A percentile compares a stretch with the other conserved stretches of the same genome.
These are phyloP conservation scores for Fraxinus floribunda DNA, from an alignment of 305 asterid genomes.

Conservation along the genomic window DNA sequence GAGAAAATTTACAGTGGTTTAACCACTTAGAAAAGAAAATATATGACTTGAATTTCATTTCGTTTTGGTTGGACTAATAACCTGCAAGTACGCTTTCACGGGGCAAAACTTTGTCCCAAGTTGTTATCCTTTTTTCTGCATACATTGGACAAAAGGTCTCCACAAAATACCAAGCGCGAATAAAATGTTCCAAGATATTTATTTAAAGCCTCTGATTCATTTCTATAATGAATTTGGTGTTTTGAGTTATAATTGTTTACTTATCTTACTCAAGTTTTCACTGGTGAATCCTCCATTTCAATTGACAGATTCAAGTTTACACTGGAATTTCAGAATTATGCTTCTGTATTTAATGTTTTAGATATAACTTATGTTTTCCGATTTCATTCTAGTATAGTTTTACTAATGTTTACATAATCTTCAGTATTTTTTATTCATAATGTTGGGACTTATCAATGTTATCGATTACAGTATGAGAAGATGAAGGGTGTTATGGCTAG, in stretches of 20 bases:
- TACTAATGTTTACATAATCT: not conserved
- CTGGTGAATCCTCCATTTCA: not conserved
- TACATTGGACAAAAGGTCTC: not conserved
- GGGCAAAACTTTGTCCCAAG: not conserved
- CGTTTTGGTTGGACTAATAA: not conserved
- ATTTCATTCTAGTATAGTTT: not conserved
- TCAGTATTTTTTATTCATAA: not conserved
- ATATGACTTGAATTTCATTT: not conserved
- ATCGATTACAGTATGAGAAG: slow-evolving; percentile 38
- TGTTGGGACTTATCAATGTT: not conserved
- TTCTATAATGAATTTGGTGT: not conserved
- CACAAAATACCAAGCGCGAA: not conserved
- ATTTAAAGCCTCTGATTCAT: not conserved
- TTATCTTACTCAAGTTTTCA: not conserved
- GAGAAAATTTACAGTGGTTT: not conserved
- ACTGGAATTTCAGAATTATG: not conserved
- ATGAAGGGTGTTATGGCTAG: slow-evolving; percentile 25
- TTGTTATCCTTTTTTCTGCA: not conserved
- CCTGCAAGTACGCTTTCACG: not conserved
- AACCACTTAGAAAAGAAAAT: not conserved
- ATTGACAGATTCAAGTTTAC: too few relatives aligned
- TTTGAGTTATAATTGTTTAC: not conserved
- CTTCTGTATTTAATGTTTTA: not conserved
- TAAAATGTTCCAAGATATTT: not conserved
- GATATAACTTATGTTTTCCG: not conserved